These are phyloP conservation scores for Xylariaceae sp. DNA, from an alignment of 2,329 filamentous ascomycete species.

Conservation along the genomic window DNA sequence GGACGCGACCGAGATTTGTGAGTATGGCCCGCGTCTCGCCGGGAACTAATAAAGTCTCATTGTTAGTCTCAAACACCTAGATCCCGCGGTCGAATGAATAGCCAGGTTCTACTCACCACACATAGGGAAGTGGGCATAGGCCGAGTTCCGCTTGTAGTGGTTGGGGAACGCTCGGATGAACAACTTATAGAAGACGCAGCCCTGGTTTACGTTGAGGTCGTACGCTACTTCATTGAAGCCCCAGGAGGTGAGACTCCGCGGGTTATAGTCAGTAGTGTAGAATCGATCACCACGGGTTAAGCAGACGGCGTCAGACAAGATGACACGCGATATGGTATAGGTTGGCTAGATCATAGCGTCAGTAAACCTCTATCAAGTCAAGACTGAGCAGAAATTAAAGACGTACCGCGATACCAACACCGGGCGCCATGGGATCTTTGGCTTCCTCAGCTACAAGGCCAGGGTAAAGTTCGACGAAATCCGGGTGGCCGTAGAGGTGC, in stretches of 20 bases:
- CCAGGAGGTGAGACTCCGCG: conserved; percentile 76
- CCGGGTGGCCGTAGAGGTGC: conserved; percentile 71
- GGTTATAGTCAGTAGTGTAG: conserved; percentile 74
- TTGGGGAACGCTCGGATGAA: conserved; percentile 75
- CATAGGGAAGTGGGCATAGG: conserved; percentile 79
- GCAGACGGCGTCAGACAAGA: conserved; percentile 74
- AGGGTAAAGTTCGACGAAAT: conserved; percentile 76
- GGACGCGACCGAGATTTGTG: conserved; percentile 59
- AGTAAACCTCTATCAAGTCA: conserved; percentile 1
- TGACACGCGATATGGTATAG: conserved; percentile 71
- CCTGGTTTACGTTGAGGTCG: conserved; percentile 70
- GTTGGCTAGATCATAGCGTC: conserved; percentile 45
- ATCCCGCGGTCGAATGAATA: neutral
- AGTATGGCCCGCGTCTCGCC: conserved; percentile 69
- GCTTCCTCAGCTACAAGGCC: conserved; percentile 72
- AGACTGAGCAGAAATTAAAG: neutral
- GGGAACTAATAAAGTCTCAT: conserved; percentile 48
- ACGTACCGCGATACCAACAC: conserved; percentile 61
- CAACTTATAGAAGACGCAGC: conserved; percentile 81
- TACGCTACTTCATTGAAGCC: conserved; percentile 72
- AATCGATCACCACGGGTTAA: conserved; percentile 74
- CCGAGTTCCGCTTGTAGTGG: conserved; percentile 71
- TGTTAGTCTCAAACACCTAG: neutral
- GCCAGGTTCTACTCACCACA: conserved; percentile 23
- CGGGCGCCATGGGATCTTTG: conserved; percentile 69